Conservation (phyloP, 371 early-diverging fungal species). For the Conidiobolus coronatus region DNA sequence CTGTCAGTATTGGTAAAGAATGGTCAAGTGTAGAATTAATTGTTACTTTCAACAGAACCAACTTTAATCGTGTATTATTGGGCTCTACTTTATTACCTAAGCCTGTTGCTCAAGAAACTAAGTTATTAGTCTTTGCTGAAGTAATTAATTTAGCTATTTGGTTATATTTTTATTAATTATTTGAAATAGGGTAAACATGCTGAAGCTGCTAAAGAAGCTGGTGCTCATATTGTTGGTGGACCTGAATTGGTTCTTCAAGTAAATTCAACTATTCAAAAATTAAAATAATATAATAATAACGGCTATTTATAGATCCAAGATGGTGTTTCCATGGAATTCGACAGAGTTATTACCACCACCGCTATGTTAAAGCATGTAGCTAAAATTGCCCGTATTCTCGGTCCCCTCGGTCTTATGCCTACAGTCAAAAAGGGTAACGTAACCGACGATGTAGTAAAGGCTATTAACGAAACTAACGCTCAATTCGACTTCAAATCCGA, state of each 20-base stretch:
- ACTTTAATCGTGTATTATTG: slow-evolving; percentile 27
- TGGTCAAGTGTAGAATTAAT: slow-evolving; percentile 41
- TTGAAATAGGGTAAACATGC: slow-evolving; percentile 36
- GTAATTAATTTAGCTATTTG: slow-evolving; percentile 4
- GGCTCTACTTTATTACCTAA: slow-evolving; percentile 47
- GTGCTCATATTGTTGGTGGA: slow-evolving; percentile 68
- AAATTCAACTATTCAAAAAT: not conserved
- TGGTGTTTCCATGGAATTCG: slow-evolving; percentile 36
- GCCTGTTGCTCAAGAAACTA: slow-evolving; percentile 28
- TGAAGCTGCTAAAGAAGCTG: slow-evolving; percentile 53
- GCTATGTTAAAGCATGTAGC: slow-evolving; percentile 72
- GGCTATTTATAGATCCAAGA: slow-evolving; percentile 15
- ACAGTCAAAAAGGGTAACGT: slow-evolving; percentile 79
- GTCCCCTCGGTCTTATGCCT: slow-evolving; percentile 91
- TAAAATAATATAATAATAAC: not conserved
- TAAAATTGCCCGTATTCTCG: slow-evolving; percentile 74
- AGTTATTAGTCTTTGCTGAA: slow-evolving; percentile 54
- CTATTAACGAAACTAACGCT: slow-evolving; percentile 31
- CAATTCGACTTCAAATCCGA: slow-evolving; percentile 58
- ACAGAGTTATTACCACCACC: slow-evolving; percentile 69
- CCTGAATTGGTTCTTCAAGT: slow-evolving; percentile 63
- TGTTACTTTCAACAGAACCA: slow-evolving; percentile 20
- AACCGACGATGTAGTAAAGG: slow-evolving; percentile 34
- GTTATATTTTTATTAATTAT: not conserved
- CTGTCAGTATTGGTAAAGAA: slow-evolving; percentile 43